Evolutionary conservation across 2,329 filamentous ascomycete species (phyloP), one percentile per base, ranked within the genome.

Genomic region (Rhinocladiella mackenziei): DNA sequence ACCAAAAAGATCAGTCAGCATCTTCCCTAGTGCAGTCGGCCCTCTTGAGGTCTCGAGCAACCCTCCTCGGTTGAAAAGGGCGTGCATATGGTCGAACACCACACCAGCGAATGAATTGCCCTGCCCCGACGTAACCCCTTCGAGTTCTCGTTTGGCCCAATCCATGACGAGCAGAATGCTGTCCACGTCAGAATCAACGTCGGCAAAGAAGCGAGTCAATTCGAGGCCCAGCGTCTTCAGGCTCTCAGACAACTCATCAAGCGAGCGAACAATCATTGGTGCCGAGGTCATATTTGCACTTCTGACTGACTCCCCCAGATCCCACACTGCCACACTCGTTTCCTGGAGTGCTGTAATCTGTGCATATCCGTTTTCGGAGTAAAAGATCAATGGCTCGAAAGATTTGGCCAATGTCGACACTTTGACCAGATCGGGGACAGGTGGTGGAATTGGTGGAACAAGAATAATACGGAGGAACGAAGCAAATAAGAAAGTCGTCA

Each of bases 151-250:
- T 60, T 84, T 84, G 10, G 88, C 86, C 91, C 91, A 96, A 62
- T 95, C 88, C 89, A 97, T 96, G 39, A 94, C 88, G 49, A 92
- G 84, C 25, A 97, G 75, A 55, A 96, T 94, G 48, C 84, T 84
- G 62, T 96, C 91, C 57, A 97, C 85, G 60, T 96, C 91, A 18
- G 88, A 86, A 58, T 96, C 88, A 9, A 97, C 88, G 54, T 89
- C 87, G 39, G 89, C 86, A 63, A 96, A 95, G 71, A 97, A 96
- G 59, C 83, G 83, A 5, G 86, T 94, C 55, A 96, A 77, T 62
- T 95, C 89, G 11, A 89, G 74, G 1, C 88, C 86, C 17, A 97
- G 73, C 2, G 80, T 83, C 66, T 91, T 94, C 50, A 96, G 76
- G 42, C 80, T 89, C 51, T 94, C 88, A 53, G 86, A 89, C 26